Percentiles rank a stretch among this genome's conserved stretches.
Evolutionary conservation across 148 eudicot species (phyloP).

Genomic region (Salicornia ramosissima): DNA sequence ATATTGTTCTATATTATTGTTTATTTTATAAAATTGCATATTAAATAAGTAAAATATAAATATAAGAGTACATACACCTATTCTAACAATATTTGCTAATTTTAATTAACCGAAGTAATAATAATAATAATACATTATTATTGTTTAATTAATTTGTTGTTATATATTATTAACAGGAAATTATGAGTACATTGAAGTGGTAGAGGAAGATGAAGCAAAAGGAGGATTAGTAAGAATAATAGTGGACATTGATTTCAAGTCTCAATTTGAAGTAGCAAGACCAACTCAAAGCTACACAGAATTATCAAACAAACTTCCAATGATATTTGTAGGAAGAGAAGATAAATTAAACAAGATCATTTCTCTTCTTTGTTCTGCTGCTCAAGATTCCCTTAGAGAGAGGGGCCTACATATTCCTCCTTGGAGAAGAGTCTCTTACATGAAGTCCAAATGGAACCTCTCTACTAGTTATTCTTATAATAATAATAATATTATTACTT

Average conservation of each 20-base stretch:
- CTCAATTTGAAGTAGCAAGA: conserved; percentile 66
- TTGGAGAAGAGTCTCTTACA: conserved; percentile 54
- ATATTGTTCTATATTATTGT: no score
- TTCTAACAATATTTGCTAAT: no score
- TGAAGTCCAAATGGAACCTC: conserved; percentile 57
- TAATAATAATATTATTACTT: background rate
- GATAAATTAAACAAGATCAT: conserved; percentile 37
- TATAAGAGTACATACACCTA: no score
- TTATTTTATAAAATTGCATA: no score
- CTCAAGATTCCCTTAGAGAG: conserved; percentile 45
- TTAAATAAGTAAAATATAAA: no score
- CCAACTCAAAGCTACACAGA: conserved; percentile 46
- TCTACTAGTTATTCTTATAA: background rate
- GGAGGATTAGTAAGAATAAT: conserved; percentile 30
- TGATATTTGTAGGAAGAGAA: conserved; percentile 47
- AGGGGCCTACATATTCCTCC: conserved; percentile 63
- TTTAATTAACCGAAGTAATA: no score
- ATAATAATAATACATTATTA: no score
- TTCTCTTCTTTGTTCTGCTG: conserved; percentile 41
- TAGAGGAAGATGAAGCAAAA: conserved; percentile 16
- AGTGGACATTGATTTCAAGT: conserved; percentile 61
- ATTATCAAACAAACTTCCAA: conserved; percentile 37
- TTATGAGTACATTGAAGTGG: conserved; percentile 49
- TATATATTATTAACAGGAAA: no score
- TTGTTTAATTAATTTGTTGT: no score